phyloP scores from a whole-genome alignment of 768 basidiomycete species.

The Harrya chromipes region DNA sequence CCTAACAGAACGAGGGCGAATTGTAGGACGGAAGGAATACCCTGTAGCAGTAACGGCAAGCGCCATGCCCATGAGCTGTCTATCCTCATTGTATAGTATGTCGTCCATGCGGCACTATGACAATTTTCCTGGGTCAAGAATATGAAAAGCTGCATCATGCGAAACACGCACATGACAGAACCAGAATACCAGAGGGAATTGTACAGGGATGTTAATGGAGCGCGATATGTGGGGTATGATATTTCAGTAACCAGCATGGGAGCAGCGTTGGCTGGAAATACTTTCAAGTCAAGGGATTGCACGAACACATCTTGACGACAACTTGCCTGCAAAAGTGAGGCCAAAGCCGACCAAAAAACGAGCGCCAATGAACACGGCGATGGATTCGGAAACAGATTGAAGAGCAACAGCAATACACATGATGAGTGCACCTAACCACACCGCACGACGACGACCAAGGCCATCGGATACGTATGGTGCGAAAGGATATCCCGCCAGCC shows the following conservation, averaged over 20 bases:
- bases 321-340: constrained; percentile 61
- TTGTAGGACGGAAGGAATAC: constrained; percentile 64
- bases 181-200: constrained; percentile 89
- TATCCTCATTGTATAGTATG: constrained; percentile 77
- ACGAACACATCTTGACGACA: neutral
- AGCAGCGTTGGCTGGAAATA: constrained; percentile 58
- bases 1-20: constrained; percentile 61
- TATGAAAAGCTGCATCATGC: too few species aligned
- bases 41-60: constrained; percentile 73
- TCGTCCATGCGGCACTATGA: constrained; percentile 74
- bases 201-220: constrained; percentile 72
- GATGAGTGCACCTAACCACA: constrained; percentile 65
- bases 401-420: constrained; percentile 67
- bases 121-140: neutral
- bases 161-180: constrained; percentile 57
- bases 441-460: constrained; percentile 61
- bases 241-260: constrained; percentile 84
- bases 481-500: constrained; percentile 64
- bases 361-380: constrained; percentile 79
- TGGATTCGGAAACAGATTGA: constrained; percentile 67
- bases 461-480: constrained; percentile 71
- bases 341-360: constrained; percentile 79
- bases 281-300: neutral
- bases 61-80: constrained; percentile 76
- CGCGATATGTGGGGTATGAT: constrained; percentile 82